These are phyloP conservation scores for Acorus calamus DNA, from an alignment of 106 monocot species.

Conservation along the genomic window DNA sequence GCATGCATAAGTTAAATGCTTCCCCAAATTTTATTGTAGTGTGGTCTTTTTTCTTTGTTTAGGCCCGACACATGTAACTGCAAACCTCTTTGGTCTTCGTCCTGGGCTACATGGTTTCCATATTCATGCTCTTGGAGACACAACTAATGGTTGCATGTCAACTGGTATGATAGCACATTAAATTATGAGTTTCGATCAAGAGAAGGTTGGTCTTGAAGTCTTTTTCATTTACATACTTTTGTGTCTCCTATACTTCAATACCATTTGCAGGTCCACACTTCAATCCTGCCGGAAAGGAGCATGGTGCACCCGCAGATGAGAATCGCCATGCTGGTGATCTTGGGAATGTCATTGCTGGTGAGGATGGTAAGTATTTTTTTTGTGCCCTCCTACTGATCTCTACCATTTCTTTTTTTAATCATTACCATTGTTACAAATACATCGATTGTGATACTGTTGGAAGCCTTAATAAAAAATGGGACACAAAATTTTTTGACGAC, in stretches of 20 bases:
- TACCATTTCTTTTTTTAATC: not conserved
- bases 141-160: slow-evolving; percentile 83
- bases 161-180: slow-evolving; percentile 34
- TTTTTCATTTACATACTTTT: too few species aligned
- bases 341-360: slow-evolving; percentile 53
- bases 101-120: slow-evolving; percentile 55
- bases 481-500: not conserved
- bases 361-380: slow-evolving; percentile 53
- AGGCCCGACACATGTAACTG: slow-evolving; percentile 54
- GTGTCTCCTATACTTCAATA: too few species aligned
- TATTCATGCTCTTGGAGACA: slow-evolving; percentile 75
- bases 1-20: not conserved
- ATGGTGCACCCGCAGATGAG: slow-evolving; percentile 74
- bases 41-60: not conserved
- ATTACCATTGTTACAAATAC: too few species aligned
- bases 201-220: too few species aligned
- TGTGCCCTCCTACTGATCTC: not conserved
- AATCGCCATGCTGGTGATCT: slow-evolving; percentile 84
- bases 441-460: too few species aligned
- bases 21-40: not conserved
- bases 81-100: slow-evolving; percentile 38
- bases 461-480: not conserved
- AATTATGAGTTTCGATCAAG: too few species aligned
- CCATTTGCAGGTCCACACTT: slow-evolving; percentile 61
- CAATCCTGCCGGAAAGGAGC: slow-evolving; percentile 69